A percentile compares a stretch with the other conserved stretches of the same genome.
These are phyloP conservation scores for Alternaria hordeiaustralica DNA, from an alignment of 2,329 filamentous ascomycete genomes.

Conservation along the genomic window DNA sequence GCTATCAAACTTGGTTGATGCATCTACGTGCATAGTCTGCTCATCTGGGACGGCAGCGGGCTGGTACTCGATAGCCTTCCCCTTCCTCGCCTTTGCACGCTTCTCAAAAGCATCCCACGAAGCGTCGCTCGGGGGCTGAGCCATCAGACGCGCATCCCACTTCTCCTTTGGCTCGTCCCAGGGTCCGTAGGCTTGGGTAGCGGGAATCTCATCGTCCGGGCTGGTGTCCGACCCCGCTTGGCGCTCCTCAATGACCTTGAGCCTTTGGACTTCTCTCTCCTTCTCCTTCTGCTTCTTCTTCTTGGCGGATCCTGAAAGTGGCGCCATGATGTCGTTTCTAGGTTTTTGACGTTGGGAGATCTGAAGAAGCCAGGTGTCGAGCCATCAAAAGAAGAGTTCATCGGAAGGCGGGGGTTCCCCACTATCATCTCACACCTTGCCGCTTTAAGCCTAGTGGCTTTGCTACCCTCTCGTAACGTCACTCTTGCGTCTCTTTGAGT, in stretches of 20 bases:
- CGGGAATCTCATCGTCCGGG: background rate
- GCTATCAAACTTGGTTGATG: slow-evolving; percentile 4
- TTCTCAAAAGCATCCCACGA: background rate
- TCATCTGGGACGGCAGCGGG: background rate
- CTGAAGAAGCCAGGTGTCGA: background rate
- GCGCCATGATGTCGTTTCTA: background rate
- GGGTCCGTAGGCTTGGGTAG: background rate
- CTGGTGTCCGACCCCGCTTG: slow-evolving; percentile 3
- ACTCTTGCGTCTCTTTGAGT: background rate
- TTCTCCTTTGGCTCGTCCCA: background rate
- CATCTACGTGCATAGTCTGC: slow-evolving; percentile 1
- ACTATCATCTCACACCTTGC: background rate
- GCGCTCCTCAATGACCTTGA: slow-evolving; percentile 3
- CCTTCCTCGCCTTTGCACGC: slow-evolving; percentile 2
- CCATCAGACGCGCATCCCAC: slow-evolving; percentile 1
- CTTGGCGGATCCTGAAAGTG: background rate
- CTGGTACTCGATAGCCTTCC: background rate
- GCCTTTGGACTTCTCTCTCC: background rate
- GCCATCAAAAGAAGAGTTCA: background rate
- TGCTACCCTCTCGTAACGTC: background rate
- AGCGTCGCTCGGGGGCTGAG: background rate
- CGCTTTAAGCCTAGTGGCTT: background rate
- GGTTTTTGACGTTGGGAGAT: background rate
- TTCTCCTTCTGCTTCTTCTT: slow-evolving; percentile 5
- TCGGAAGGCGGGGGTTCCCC: background rate